Base-by-base conservation (phyloP, 1,139 yeast species). In the Hansenula anomala region DNA sequence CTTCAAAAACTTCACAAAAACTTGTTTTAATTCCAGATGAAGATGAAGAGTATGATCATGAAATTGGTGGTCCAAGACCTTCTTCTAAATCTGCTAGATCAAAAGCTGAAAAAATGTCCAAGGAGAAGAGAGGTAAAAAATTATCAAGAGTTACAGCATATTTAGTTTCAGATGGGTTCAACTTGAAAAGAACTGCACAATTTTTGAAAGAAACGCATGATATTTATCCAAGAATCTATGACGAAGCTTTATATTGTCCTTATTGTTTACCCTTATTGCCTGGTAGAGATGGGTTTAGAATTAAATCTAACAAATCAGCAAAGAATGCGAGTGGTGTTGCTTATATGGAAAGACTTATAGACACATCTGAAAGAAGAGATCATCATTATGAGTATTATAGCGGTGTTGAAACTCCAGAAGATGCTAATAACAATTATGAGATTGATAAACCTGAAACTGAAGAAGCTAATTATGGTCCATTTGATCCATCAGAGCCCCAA, bases 341-440 rank as follows among this genome's bases (percentile, higher is more conserved):
- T 59, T 56, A 74, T 58, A 60, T 88, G 77, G 97, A 89, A 56
- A 77, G 80, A 37, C 66, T 86, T 54, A 85, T 90, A 44, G 86
- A 86, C 53, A 75, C 75, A 34, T 79, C 87, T 36, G 97, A 89
- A 59, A 89, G 81, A 55, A 73, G 87, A 29, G 96, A 89, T 61
- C 96, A 90, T 58, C 86, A 89, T 57, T 89, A 81, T 56, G 97
- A 89, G 54, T 90, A 87, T 56, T 89, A 81, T 55, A 83, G 95
- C 2, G 96, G 96, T 7, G 85, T 78, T 3, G 86, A 79, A 48
- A 75, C 82, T 0, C 75, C 79, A 1, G 84, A 78, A 46, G 83
- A 78, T 56, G 80, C 78, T 8, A 71, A 75, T 44, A 78, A 77
- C 51, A 75, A 75, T 48, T 71, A 58, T 40, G 65, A 60, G 31